Base-by-base conservation (phyloP, 805 yeast species). In the Kodamaea restingae region DNA sequence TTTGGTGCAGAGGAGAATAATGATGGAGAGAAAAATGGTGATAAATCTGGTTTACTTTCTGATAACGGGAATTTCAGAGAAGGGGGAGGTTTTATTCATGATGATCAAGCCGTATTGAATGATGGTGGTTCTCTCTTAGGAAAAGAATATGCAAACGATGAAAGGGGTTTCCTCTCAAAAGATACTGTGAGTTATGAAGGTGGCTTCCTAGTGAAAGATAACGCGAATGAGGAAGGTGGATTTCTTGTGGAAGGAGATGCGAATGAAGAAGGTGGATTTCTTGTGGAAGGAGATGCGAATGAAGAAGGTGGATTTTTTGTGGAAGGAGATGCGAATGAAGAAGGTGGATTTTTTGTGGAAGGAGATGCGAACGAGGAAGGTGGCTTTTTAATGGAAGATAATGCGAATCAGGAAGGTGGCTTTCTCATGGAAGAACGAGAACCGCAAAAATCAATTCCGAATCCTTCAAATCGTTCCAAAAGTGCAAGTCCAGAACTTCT, bases 31-130 rank as follows among this genome's bases (percentile, higher is more conserved):
- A n/a, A n/a, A n/a, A n/a, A n/a, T n/a, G n/a, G n/a, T n/a, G n/a
- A n/a, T n/a, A n/a, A n/a, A n/a, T n/a, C n/a, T n/a, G n/a, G n/a
- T n/a, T n/a, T n/a, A n/a, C n/a, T n/a, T n/a, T n/a, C n/a, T n/a
- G n/a, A n/a, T n/a, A n/a, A n/a, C n/a, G n/a, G n/a, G n/a, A n/a
- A n/a, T n/a, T 24, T 10, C 2, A 48, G 31, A 25, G 43, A 24
- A 9, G 47, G 11, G n/a, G 49, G 51, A 12, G 56, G 53, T 18
- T 45, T 51, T 38, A 15, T 46, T n/a, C n/a, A n/a, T n/a, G n/a
- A n/a, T n/a, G n/a, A n/a, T n/a, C n/a, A n/a, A n/a, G n/a, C n/a
- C n/a, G n/a, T n/a, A n/a, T n/a, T n/a, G n/a, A n/a, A n/a, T n/a
- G n/a, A n/a, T n/a, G n/a, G n/a, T n/a, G n/a, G n/a, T n/a, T n/a